Base-by-base conservation (phyloP, 495 filamentous ascomycete genomes). In the Lophium mytilinum region DNA sequence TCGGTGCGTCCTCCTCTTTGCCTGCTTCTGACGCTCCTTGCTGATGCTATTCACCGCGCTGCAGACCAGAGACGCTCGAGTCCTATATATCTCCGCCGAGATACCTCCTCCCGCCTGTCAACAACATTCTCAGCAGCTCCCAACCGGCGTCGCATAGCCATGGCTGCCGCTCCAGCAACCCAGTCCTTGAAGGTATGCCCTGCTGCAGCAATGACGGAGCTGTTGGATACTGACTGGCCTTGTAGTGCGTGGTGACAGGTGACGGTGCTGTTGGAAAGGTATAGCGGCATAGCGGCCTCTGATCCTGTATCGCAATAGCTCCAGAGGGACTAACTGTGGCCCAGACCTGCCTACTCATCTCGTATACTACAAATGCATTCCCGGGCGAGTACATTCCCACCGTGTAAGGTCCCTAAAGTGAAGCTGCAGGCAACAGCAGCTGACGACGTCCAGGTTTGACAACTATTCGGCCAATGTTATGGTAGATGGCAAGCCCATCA, bases 181-280 rank as follows among this genome's bases (percentile, higher is more conserved):
- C 84, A 88, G 72, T 88, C 85, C 53, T 72, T 89, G 56, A 89
- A 89, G 84, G 85, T 88, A 64, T 47, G 61, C n/a, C 8, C n/a
- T 11, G 39, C 8, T 48, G 7, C 21, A 30, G 14, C 14, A 48
- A 8, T 33, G 9, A 24, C 21, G 12, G 33, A 24, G 45, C 45
- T 48, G 17, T 2, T 21, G 33, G 45, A 48, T 48, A 33, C 45
- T 48, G 17, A 48, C 17, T 33, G 45, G 17, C 37, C 12, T 36
- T 14, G 52, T 67, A 96, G 92, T 98, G 93, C 73, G 93, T 98
- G 65, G 93, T 98, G 68, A 97, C 93, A 46, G 93, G 93, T 72
- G 93, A 98, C 72, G 93, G 93, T 83, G 93, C 93, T 67, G 93
- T 98, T 60, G 93, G 93, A 69, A 98, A 98, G 82, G 91, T 95